These are phyloP conservation scores for Epichloe bromicola DNA, from an alignment of 2,329 filamentous ascomycete species.

Conservation along the genomic window DNA sequence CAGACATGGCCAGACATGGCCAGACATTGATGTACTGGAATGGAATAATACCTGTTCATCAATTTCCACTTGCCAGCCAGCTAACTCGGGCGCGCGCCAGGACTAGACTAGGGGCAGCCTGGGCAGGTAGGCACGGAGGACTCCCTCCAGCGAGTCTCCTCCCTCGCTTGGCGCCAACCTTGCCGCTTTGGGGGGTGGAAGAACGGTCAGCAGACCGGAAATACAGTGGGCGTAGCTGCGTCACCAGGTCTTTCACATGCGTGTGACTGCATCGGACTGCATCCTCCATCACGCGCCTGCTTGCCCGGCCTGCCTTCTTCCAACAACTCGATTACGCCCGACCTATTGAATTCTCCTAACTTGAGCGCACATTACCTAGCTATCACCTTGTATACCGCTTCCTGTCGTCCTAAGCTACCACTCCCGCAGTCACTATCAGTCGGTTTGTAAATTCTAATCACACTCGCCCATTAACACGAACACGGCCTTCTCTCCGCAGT, in stretches of 20 bases:
- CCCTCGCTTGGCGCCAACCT: background rate
- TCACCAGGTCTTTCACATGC: background rate
- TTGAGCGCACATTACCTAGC: background rate
- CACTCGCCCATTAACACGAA: no score
- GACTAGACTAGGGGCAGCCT: no score
- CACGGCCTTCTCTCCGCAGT: no score
- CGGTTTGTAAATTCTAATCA: no score
- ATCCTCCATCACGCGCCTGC: background rate
- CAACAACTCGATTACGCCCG: background rate
- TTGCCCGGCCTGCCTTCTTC: background rate
- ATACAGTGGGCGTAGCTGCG: background rate
- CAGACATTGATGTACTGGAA: no score
- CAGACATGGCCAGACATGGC: no score
- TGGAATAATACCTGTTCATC: no score
- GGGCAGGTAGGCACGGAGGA: no score
- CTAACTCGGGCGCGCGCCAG: no score
- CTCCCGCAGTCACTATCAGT: no score
- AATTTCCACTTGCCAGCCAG: no score
- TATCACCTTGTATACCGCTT: background rate
- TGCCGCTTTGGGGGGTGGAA: background rate
- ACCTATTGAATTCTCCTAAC: background rate
- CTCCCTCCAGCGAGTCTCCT: background rate
- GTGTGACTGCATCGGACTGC: background rate
- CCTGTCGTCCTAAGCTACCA: background rate
- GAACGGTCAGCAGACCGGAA: conserved; percentile 1